Percentiles rank a stretch among this genome's conserved stretches.
Conservation (phyloP, 306 rosid species). For the Vicia villosa region DNA sequence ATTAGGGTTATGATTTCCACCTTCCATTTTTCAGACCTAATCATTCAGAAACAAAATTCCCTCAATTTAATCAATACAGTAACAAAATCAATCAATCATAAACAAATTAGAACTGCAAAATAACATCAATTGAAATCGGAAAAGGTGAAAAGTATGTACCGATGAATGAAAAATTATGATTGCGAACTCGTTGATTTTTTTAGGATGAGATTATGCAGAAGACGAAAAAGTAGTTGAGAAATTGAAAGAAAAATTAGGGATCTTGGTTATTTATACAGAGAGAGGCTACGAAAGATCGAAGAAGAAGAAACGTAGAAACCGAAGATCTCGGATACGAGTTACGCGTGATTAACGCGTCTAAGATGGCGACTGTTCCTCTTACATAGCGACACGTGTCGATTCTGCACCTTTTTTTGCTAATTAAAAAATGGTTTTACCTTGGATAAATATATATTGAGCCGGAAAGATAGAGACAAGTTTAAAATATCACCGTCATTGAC, state of each 20-base stretch:
- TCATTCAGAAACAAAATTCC: not conserved
- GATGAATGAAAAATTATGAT: not conserved
- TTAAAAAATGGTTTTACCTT: not conserved
- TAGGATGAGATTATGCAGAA: not conserved
- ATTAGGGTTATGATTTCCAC: slow-evolving; percentile 62
- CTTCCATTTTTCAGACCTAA: slow-evolving; percentile 62
- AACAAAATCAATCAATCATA: not conserved
- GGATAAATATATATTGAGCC: not conserved
- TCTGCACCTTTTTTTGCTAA: not conserved
- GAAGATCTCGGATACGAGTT: not conserved
- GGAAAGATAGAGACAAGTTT: not conserved
- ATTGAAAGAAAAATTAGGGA: not conserved
- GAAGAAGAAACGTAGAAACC: not conserved
- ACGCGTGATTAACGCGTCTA: not conserved
- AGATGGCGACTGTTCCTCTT: not conserved
- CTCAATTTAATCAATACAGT: not conserved
- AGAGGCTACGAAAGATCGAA: not conserved
- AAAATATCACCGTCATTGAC: not conserved
- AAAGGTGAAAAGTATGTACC: not conserved
- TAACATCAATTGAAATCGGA: too few relatives aligned
- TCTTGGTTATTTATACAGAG: not conserved
- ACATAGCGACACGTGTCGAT: not conserved
- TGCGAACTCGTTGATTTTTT: not conserved
- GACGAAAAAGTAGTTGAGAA: not conserved
- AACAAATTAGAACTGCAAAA: too few relatives aligned